Evolutionary conservation across 176 grass and related monocot genomes (phyloP).

Genomic region (Musa troglodytarum): DNA sequence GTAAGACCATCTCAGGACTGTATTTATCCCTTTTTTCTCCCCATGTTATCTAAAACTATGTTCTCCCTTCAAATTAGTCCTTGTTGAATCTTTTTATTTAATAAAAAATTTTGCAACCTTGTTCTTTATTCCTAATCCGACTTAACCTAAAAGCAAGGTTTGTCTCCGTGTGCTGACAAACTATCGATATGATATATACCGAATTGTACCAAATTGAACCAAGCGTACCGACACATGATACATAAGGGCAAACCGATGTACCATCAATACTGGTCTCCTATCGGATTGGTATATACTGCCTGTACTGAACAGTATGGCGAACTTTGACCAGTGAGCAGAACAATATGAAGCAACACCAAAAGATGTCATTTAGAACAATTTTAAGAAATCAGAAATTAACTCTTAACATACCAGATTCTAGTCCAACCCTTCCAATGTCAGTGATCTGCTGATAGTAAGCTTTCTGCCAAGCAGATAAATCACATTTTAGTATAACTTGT

Average conservation of each 20-base stretch:
- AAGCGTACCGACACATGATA: no score
- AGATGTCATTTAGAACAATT: not conserved
- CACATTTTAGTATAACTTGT: conserved; percentile 96
- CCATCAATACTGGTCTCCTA: rapidly evolving
- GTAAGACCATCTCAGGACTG: no score
- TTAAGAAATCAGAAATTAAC: not conserved
- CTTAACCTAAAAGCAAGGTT: not conserved
- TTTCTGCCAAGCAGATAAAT: conserved; percentile 99
- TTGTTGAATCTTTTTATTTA: not conserved
- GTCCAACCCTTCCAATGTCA: conserved; percentile 59
- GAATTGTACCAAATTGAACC: no score
- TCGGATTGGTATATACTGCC: no score
- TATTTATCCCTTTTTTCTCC: no score
- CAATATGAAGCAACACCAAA: not conserved
- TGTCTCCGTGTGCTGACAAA: no score
- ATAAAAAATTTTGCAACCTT: not conserved
- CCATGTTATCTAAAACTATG: no score
- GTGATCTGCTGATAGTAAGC: conserved; percentile 85
- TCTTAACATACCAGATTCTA: conserved; percentile 58
- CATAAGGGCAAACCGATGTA: no score
- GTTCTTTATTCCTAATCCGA: not conserved
- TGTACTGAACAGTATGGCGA: no score
- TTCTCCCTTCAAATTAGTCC: no score
- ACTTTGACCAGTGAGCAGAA: not conserved
- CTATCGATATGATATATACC: no score